Evolutionary conservation across 2,329 filamentous ascomycete genomes (phyloP), one percentile per base, ranked within the genome.

Genomic region (Madurella fahalii): DNA sequence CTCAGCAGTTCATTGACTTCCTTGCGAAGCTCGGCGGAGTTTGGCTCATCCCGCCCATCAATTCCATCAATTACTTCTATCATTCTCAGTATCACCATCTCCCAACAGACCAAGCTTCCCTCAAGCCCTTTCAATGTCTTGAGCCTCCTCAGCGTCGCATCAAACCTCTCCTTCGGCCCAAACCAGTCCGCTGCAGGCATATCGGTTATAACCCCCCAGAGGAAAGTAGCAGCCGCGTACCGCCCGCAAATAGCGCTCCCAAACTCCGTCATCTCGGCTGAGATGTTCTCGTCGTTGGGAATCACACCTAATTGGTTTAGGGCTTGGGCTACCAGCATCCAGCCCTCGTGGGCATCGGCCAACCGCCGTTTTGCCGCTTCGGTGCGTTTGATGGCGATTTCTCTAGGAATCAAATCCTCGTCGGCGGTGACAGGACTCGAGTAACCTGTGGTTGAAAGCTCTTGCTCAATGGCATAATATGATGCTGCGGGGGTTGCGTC

Each of bases 41-140:
- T 30, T 30, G 13, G 7, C 30, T 40, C 5, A 42, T 32, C 3
- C n/a, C 25, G 20, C 5, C 47, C 16, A 3, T 31, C 39, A 8
- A 2, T n/a, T 9, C 17, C 34, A 7, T 53, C 48, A 1, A 46
- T 39, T 17, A 57, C 15, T n/a, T 40, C 45, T 5, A 46, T n/a
- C 51, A 58, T 16, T 16, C 30, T 25, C 30, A 49, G 13, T n/a
- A 52, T 7, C 5, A 57, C 20, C 41, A 7, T 16, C 31, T 57
- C 52, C 54, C 46, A 57, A 8, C 43, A 52, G n/a, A 16, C 30
- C 52, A 59, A 32, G 16, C 52, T 50, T 43, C 9, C 41, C 44
- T 50, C 55, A 40, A 54, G 20, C 7, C 52, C 47, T 44, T 47
- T 47, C 39, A 58, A 5, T 37, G 47, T 48, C 20, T n/a, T 17